A percentile compares a stretch with the other conserved stretches of the same genome.
Conservation (phyloP, 805 yeast species). For the Starmerella riodocensis region DNA sequence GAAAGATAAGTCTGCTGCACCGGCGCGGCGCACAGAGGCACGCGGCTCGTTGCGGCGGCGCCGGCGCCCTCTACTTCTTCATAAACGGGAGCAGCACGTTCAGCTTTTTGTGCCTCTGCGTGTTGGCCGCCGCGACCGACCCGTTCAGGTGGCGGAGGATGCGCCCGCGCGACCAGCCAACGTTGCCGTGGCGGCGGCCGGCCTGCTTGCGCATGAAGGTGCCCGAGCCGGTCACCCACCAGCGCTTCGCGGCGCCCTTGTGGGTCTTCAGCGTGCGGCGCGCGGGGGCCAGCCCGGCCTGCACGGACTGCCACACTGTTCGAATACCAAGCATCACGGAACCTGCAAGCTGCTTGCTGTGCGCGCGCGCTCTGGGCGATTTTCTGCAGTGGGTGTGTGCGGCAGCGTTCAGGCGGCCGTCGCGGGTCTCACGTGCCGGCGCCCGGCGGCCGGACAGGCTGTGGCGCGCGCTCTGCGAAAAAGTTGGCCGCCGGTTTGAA, state of each 20-base stretch:
- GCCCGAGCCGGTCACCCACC: constrained; percentile 55
- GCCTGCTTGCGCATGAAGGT: constrained; percentile 59
- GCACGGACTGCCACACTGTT: not conserved
- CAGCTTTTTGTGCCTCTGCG: constrained; percentile 23
- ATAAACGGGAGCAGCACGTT: constrained; percentile 19
- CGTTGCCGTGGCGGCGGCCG: constrained; percentile 87
- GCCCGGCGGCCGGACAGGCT: too few species aligned
- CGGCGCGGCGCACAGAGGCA: too few species aligned
- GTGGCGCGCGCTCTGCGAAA: too few species aligned
- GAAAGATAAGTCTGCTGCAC: too few species aligned
- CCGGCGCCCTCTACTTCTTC: constrained; percentile 4
- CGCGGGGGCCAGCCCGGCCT: not conserved
- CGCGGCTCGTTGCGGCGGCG: too few species aligned
- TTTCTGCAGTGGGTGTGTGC: too few species aligned
- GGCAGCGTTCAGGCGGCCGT: too few species aligned
- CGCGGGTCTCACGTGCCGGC: too few species aligned
- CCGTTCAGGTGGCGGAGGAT: constrained; percentile 43
- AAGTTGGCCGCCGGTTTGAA: too few species aligned
- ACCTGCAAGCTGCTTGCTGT: too few species aligned
- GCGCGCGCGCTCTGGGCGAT: too few species aligned
- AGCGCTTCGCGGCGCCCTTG: constrained; percentile 76
- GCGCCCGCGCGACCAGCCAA: constrained; percentile 61
- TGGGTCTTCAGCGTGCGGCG: constrained; percentile 43
- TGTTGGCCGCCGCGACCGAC: constrained; percentile 40
- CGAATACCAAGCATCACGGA: not conserved